A percentile compares a stretch with the other conserved stretches of the same genome.
These are phyloP conservation scores for Talaromyces sp. DNA, from an alignment of 2,329 filamentous ascomycete species.

Conservation along the genomic window DNA sequence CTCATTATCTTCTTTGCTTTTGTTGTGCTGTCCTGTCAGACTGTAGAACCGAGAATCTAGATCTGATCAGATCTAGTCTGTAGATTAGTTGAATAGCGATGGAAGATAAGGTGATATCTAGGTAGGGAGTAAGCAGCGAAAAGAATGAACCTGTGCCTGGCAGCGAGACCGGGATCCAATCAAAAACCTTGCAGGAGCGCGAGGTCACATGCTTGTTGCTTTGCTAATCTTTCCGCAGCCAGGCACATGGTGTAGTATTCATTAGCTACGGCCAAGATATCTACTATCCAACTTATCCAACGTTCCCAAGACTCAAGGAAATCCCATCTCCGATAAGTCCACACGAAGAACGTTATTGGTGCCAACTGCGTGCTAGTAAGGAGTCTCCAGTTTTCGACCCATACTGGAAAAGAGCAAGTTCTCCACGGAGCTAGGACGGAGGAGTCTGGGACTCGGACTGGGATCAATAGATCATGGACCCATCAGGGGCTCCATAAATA, in stretches of 20 bases:
- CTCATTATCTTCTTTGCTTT: not conserved
- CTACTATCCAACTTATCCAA: not conserved
- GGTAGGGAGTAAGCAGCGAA: not conserved
- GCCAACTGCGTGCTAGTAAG: not conserved
- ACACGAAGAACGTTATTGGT: not conserved
- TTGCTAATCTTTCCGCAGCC: not conserved
- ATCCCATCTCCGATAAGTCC: not conserved
- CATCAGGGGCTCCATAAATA: slow-evolving; percentile 3
- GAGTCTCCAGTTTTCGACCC: not conserved
- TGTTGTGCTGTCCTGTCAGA: not conserved
- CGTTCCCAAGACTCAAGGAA: not conserved
- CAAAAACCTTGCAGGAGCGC: not conserved
- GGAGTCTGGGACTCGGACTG: not conserved
- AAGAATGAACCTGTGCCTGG: not conserved
- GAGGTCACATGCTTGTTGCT: not conserved
- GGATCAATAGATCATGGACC: not conserved
- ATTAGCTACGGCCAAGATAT: not conserved
- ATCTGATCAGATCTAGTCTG: not conserved
- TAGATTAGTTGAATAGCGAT: not conserved
- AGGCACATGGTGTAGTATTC: not conserved
- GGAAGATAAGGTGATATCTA: not conserved
- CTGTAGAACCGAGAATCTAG: not conserved
- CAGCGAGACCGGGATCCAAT: not conserved
- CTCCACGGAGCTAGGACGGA: not conserved
- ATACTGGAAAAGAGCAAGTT: not conserved